Evolutionary conservation across 345 rosid genomes (phyloP), one percentile per base, ranked within the genome.

Genomic region (Eucalyptus victrix): DNA sequence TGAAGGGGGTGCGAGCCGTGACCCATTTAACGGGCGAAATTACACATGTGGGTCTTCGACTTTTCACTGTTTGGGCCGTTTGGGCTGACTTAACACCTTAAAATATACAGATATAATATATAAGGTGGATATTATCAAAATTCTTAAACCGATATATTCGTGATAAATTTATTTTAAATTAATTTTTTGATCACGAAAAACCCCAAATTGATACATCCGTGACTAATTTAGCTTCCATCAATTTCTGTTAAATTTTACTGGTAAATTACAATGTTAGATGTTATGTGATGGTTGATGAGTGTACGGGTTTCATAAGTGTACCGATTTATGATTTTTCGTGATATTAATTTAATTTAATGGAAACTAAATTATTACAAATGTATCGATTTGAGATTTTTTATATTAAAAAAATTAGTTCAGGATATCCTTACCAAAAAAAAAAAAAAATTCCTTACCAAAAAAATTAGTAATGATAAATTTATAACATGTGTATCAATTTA

Each of bases 151-250:
- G 0, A 23, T 24, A 56, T 2, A 24, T 24, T 24, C 0, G 12
- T 9, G 1, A 23, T 24, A 24, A 56, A 24, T 10, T 56, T 24
- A 10, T 0, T 0, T 24, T 0, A 24, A 24, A 56, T 10, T 23
- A 24, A 56, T 56, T 56, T 9, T 56, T 56, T 23, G 1, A 56
- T 9, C 3, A 23, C 2, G 0, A 56, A 0, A 56, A 23, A 56
- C 0, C 1, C 0, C 0, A 56, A 56, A 56, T 0, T 9, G 0
- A 1, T 24, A 21, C 1, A 9, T 0, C 0, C 0, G 1, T 9
- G 1, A 56, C 6, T 23, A 24, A 56, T 56, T 56, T 23, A 23
- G 5, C 12, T 0, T 21, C 6, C 1, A 56, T 21, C 3, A 56
- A 9, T 56, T 23, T 56, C 0, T 0, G 0, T 56, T 56, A 23